A percentile compares a stretch with the other conserved stretches of the same genome.
These are phyloP conservation scores for Arctium lappa DNA, from an alignment of 129 eudicot genomes.

Conservation along the genomic window DNA sequence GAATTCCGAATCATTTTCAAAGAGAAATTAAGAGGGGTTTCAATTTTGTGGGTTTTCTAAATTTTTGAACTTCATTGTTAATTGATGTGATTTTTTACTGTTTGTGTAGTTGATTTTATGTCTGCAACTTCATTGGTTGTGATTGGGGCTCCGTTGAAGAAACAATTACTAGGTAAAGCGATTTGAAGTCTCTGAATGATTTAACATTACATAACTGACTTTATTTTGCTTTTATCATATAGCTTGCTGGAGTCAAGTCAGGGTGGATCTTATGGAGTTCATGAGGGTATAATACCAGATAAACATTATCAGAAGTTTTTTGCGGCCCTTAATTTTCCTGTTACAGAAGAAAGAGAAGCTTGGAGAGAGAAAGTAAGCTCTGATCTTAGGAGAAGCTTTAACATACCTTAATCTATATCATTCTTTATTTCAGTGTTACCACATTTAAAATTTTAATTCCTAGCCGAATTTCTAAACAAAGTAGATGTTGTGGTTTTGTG, in stretches of 20 bases:
- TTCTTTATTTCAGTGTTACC: background rate
- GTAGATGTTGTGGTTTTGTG: background rate
- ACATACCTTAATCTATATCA: background rate
- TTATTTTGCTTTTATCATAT: constrained; percentile 11
- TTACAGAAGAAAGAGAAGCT: constrained; percentile 54
- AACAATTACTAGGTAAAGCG: constrained; percentile 48
- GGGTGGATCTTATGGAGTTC: constrained; percentile 40
- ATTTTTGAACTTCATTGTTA: no score
- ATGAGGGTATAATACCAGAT: constrained; percentile 39
- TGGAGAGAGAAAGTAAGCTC: constrained; percentile 78
- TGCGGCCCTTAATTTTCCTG: constrained; percentile 61
- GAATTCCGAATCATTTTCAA: no score
- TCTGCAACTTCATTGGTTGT: no score
- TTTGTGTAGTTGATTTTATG: no score
- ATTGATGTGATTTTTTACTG: no score
- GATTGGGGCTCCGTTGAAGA: constrained; percentile 7
- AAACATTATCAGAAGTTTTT: constrained; percentile 44
- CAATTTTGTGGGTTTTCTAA: no score
- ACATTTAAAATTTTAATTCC: background rate
- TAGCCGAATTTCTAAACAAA: background rate
- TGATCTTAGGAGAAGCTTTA: constrained; percentile 1
- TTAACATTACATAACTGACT: background rate
- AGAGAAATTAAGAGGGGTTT: no score
- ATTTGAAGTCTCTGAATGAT: background rate
- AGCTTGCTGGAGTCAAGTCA: constrained; percentile 67